Conservation (phyloP, 2,329 filamentous ascomycete species). For the Exophiala bonariae region DNA sequence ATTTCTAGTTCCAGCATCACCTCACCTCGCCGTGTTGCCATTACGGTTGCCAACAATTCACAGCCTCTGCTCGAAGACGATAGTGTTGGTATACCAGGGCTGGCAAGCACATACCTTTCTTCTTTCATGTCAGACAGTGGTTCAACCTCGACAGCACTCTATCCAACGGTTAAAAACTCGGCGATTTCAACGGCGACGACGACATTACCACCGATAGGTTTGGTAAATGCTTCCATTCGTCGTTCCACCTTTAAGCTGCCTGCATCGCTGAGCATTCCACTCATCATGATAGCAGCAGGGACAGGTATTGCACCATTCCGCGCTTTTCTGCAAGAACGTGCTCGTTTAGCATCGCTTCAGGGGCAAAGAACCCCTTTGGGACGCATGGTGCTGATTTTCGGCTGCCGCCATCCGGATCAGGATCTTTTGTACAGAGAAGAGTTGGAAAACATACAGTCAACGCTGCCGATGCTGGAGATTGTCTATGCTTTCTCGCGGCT, state of each 20-base stretch:
- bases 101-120: slow-evolving; percentile 19
- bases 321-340: slow-evolving; percentile 29
- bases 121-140: background rate
- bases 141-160: background rate
- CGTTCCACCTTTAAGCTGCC: slow-evolving; percentile 27
- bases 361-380: slow-evolving; percentile 10
- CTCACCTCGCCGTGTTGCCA: slow-evolving; percentile 18
- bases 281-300: slow-evolving; percentile 29
- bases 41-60: slow-evolving; percentile 20
- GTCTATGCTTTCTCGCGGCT: slow-evolving; percentile 12
- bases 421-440: slow-evolving; percentile 36
- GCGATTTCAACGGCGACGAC: slow-evolving; percentile 1
- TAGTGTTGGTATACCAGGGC: slow-evolving; percentile 8
- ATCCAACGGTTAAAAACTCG: slow-evolving; percentile 2
- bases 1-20: slow-evolving; percentile 28
- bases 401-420: slow-evolving; percentile 27
- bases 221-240: slow-evolving; percentile 9
- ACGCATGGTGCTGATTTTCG: slow-evolving; percentile 23
- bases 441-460: slow-evolving; percentile 1
- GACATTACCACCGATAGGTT: background rate
- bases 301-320: slow-evolving; percentile 31
- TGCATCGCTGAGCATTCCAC: slow-evolving; percentile 24
- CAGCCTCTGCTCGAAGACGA: slow-evolving; percentile 7
- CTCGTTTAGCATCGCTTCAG: slow-evolving; percentile 11
- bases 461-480: slow-evolving; percentile 3